These are phyloP conservation scores for Lachancea cidri DNA, from an alignment of 805 yeast genomes.

Conservation along the genomic window DNA sequence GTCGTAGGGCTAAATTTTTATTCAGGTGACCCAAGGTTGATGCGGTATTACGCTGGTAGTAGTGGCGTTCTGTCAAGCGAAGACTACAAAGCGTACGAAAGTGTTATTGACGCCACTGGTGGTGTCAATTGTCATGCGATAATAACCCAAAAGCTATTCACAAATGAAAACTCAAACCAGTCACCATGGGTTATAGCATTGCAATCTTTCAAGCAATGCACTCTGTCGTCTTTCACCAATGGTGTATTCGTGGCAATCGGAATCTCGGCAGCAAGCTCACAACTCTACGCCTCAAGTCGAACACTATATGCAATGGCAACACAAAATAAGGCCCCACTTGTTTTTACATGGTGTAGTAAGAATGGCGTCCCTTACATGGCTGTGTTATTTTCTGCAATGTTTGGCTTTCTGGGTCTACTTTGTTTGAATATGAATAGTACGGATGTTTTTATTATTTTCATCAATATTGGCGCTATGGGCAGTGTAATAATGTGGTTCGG, in stretches of 20 bases:
- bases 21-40: slow-evolving; percentile 67
- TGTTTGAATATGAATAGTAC: slow-evolving; percentile 56
- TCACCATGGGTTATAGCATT: slow-evolving; percentile 58
- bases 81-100: slow-evolving; percentile 1
- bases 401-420: slow-evolving; percentile 54
- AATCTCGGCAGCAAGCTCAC: slow-evolving; percentile 49
- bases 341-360: slow-evolving; percentile 53
- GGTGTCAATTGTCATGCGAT: slow-evolving; percentile 10
- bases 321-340: slow-evolving; percentile 53
- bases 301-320: slow-evolving; percentile 50
- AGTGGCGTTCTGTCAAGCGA: slow-evolving; percentile 2
- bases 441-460: slow-evolving; percentile 54
- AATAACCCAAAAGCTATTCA: not conserved
- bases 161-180: slow-evolving; percentile 40
- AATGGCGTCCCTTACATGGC: slow-evolving; percentile 69
- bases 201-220: slow-evolving; percentile 47
- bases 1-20: slow-evolving; percentile 64
- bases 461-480: slow-evolving; percentile 61
- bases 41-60: slow-evolving; percentile 42
- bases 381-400: slow-evolving; percentile 54
- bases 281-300: slow-evolving; percentile 51
- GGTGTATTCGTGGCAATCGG: slow-evolving; percentile 51
- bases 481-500: slow-evolving; percentile 74
- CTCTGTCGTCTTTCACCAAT: slow-evolving; percentile 43
- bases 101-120: slow-evolving; percentile 8